Evolutionary conservation across 352 stramenopile genomes (phyloP).

Genomic region (Phytopythium cucurbitacearum): DNA sequence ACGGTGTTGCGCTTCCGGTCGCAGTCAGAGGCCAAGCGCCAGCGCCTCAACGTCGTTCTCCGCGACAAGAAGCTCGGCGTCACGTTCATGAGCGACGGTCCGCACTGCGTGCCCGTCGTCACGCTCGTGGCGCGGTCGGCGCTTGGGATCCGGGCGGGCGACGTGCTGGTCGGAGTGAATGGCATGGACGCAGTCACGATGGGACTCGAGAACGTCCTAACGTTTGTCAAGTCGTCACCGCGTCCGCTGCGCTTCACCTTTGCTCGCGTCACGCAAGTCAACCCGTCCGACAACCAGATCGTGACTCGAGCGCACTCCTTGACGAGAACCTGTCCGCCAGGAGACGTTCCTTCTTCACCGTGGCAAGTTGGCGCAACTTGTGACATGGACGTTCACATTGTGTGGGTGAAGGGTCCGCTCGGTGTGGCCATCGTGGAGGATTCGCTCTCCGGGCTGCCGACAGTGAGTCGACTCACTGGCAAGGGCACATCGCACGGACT

Average conservation of each 20-base stretch:
- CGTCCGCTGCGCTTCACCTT: constrained; percentile 50
- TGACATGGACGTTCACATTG: constrained; percentile 27
- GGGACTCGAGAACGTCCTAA: constrained; percentile 32
- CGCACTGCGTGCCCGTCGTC: constrained; percentile 44
- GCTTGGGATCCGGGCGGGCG: constrained; percentile 23
- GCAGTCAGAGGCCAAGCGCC: constrained; percentile 5
- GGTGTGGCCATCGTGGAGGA: constrained; percentile 54
- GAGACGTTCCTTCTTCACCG: too few species aligned
- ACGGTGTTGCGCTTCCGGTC: constrained; percentile 50
- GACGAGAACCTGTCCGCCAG: constrained; percentile 7
- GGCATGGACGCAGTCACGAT: constrained; percentile 36
- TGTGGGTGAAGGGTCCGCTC: constrained; percentile 43
- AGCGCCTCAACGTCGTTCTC: constrained; percentile 40
- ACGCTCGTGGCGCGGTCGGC: constrained; percentile 16
- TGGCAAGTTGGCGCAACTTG: too few species aligned
- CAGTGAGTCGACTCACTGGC: constrained; percentile 69
- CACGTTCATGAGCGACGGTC: constrained; percentile 38
- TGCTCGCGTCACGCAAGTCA: too few species aligned
- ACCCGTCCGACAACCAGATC: too few species aligned
- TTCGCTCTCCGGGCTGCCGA: constrained; percentile 33
- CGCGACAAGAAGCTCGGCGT: constrained; percentile 34
- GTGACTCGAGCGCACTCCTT: constrained; percentile 14
- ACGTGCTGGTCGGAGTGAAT: constrained; percentile 58
- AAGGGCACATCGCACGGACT: constrained; percentile 40
- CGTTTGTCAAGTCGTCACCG: constrained; percentile 26